Evolutionary conservation across 805 yeast species (phyloP).

Genomic region (Myxozyma nipponensis): DNA sequence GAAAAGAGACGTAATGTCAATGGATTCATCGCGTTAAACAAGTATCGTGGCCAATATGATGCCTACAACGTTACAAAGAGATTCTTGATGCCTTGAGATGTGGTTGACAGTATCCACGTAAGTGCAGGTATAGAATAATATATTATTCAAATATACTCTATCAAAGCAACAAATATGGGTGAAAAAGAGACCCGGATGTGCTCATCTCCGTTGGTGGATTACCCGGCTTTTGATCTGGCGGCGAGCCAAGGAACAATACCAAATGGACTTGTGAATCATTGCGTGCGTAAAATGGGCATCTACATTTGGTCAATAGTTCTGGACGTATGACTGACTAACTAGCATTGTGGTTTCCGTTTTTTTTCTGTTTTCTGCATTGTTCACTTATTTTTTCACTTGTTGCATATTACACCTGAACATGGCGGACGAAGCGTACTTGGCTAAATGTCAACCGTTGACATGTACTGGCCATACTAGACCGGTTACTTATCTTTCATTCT

Average conservation of each 20-base stretch:
- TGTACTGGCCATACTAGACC: constrained; percentile 40
- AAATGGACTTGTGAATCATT: too few species aligned
- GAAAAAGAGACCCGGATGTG: too few species aligned
- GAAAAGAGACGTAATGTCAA: constrained; percentile 14
- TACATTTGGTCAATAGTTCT: too few species aligned
- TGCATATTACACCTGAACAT: not conserved
- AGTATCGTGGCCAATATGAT: constrained; percentile 19
- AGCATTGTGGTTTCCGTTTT: not conserved
- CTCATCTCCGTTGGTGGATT: too few species aligned
- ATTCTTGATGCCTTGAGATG: constrained; percentile 5
- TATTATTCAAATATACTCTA: too few species aligned
- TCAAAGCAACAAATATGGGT: too few species aligned
- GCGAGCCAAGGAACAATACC: too few species aligned
- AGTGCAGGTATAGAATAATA: too few species aligned
- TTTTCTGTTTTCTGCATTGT: not conserved
- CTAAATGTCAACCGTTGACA: constrained; percentile 33
- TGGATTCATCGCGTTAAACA: constrained; percentile 15
- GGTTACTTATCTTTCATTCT: constrained; percentile 35
- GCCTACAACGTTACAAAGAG: constrained; percentile 26
- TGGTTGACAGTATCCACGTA: too few species aligned
- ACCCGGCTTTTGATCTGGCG: too few species aligned
- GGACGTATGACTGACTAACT: too few species aligned
- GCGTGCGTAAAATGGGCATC: too few species aligned
- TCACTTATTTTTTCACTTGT: not conserved
- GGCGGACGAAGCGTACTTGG: constrained; percentile 7